Base-by-base conservation (phyloP, 352 stramenopile species). In the Phytopythium montanum region DNA sequence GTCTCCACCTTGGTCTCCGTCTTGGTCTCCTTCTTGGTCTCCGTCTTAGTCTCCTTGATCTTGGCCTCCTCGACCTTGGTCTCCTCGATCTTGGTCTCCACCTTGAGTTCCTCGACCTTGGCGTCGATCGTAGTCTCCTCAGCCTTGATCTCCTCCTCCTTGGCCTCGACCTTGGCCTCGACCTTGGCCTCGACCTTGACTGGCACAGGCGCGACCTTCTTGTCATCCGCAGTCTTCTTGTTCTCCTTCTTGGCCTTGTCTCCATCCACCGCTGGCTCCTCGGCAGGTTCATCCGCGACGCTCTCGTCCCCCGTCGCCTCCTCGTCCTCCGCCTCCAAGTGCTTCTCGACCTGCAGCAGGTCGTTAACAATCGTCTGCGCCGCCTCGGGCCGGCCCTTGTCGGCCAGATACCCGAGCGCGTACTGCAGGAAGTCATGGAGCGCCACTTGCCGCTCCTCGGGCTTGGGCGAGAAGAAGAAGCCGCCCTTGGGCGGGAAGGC, bases 401-500 rank as follows among this genome's bases (percentile, higher is more conserved):
- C 41, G 26, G 54, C 49, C 44, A 75, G 73, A 34, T 82, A 76
- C 56, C 61, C 62, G 16, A 73, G 60, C 49, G 66, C 67, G 1
- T 69, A 66, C 56, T 80, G 65, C 54, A 92, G 51, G 56, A 92
- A 92, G 46, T 73, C 76, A 42, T 88, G 62, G 45, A 92, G 73
- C 36, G 74, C 64, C 26, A 65, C 60, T 49, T 85, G 60, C 45
- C 82, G 79, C 23, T 88, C 63, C 49, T 76, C 65, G 1, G 82
- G 82, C 59, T 72, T 55, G 19, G 82, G 76, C 42, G 72, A 73
- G 65, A 70, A 88, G 66, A 88, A 92, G 61, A 88, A 75, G 33
- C 69, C 60, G 46, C 79, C 68, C 60, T 88, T 88, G 61, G 75
- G 73, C 25, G 82, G 82, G 61, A 92, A 92, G 21, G 78, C 66